Evolutionary conservation across 2,329 filamentous ascomycete genomes (phyloP).

Genomic region (Penicillium sp.): DNA sequence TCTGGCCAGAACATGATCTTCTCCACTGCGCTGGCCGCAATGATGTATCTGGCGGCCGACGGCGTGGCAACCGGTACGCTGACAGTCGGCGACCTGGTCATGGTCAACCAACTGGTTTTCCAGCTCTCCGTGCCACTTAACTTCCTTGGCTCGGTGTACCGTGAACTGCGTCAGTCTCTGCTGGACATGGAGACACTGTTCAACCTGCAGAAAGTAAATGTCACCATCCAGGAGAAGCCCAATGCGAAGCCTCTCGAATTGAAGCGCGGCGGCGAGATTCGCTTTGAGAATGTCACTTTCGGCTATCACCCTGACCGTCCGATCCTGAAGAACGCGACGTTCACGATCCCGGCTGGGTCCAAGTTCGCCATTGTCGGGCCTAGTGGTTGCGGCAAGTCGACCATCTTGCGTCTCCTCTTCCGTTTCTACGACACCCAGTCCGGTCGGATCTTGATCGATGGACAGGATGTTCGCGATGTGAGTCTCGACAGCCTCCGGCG

Average conservation of each 20-base stretch:
- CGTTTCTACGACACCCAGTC: constrained; percentile 88
- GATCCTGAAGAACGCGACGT: constrained; percentile 78
- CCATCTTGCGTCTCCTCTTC: constrained; percentile 85
- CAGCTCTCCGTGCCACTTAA: constrained; percentile 96
- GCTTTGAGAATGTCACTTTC: constrained; percentile 92
- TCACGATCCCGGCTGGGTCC: constrained; percentile 92
- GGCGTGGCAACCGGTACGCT: constrained; percentile 79
- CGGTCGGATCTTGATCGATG: constrained; percentile 87
- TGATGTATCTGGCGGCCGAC: constrained; percentile 97
- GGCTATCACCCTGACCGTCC: constrained; percentile 85
- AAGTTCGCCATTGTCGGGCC: constrained; percentile 96
- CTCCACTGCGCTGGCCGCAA: constrained; percentile 85
- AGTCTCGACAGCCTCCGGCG: constrained; percentile 78
- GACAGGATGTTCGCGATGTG: constrained; percentile 85
- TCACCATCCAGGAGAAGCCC: constrained; percentile 75
- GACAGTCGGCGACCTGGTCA: constrained; percentile 93
- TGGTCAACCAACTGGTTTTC: constrained; percentile 99
- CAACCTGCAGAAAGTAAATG: constrained; percentile 94
- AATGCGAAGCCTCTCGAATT: constrained; percentile 73
- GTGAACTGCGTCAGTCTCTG: constrained; percentile 89
- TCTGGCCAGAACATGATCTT: constrained; percentile 97
- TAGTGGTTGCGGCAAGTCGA: constrained; percentile 95
- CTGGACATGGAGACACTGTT: constrained; percentile 99
- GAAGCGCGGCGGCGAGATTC: constrained; percentile 80
- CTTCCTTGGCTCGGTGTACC: constrained; percentile 96